These are phyloP conservation scores for Ustilago curta DNA, from an alignment of 1,284 basidiomycete species.

Conservation along the genomic window DNA sequence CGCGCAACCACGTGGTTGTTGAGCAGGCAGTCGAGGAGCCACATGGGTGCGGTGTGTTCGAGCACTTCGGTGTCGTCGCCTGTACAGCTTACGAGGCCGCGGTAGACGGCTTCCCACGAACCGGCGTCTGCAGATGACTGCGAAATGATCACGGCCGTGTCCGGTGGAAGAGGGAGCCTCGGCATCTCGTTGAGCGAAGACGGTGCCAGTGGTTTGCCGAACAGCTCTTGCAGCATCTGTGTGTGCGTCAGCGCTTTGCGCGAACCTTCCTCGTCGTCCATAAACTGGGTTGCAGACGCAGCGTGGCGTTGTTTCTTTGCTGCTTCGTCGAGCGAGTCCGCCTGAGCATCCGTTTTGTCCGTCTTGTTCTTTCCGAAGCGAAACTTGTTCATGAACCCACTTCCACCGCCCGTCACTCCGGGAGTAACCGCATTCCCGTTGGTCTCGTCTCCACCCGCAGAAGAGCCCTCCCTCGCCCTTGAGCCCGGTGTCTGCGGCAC, in stretches of 20 bases:
- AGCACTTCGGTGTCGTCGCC: constrained; percentile 77
- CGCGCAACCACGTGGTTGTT: constrained; percentile 62
- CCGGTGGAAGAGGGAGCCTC: constrained; percentile 75
- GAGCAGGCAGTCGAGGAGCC: constrained; percentile 89
- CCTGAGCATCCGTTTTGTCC: constrained; percentile 27
- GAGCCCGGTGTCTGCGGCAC: constrained; percentile 19
- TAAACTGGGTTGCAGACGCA: not conserved
- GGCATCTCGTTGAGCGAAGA: constrained; percentile 82
- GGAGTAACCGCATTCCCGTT: constrained; percentile 30
- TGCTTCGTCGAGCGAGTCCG: constrained; percentile 28
- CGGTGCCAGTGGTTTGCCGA: constrained; percentile 78
- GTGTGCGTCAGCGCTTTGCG: constrained; percentile 22
- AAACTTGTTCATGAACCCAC: constrained; percentile 55
- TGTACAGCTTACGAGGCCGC: constrained; percentile 78
- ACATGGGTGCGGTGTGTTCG: constrained; percentile 84
- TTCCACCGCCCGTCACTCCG: constrained; percentile 20
- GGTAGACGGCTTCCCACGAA: constrained; percentile 80
- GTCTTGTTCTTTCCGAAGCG: constrained; percentile 49
- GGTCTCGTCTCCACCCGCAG: constrained; percentile 23
- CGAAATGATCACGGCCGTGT: constrained; percentile 81
- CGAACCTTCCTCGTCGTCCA: constrained; percentile 10
- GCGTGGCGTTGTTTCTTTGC: constrained; percentile 21
- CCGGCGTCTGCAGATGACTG: constrained; percentile 80
- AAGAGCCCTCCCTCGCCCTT: constrained; percentile 23
- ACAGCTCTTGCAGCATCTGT: constrained; percentile 74